Percentiles rank a stretch among this genome's conserved stretches.
Evolutionary conservation across 2,329 filamentous ascomycete genomes (phyloP).

Genomic region (Emergomyces africanus): DNA sequence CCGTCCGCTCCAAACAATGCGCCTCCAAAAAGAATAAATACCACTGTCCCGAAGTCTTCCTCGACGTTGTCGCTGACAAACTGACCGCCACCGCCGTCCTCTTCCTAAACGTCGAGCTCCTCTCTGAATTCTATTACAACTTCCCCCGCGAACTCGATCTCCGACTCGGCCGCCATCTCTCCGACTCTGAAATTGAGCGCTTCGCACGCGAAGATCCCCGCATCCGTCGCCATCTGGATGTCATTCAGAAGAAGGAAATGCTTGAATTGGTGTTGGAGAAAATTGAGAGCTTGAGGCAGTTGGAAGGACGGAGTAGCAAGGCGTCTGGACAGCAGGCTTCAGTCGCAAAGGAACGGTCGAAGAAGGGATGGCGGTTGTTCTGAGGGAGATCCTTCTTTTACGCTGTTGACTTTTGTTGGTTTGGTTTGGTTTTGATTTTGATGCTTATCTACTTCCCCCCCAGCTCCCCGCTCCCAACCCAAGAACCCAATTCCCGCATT

Average conservation of each 20-base stretch:
- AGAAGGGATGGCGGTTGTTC: slow-evolving; percentile 33
- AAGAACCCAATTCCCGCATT: neutral
- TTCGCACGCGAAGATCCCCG: slow-evolving; percentile 92
- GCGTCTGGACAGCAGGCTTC: slow-evolving; percentile 30
- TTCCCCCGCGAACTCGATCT: slow-evolving; percentile 88
- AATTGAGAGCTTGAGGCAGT: slow-evolving; percentile 78
- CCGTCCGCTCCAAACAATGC: slow-evolving; percentile 86
- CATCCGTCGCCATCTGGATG: slow-evolving; percentile 75
- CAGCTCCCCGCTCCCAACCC: no score
- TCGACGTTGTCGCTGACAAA: slow-evolving; percentile 94
- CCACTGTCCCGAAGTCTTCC: slow-evolving; percentile 90
- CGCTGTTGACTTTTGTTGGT: neutral
- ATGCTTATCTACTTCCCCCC: neutral
- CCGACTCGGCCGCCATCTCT: slow-evolving; percentile 68
- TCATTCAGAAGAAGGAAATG: slow-evolving; percentile 83
- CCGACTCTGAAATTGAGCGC: slow-evolving; percentile 66
- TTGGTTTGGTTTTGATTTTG: no score
- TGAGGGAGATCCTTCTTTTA: slow-evolving; percentile 14
- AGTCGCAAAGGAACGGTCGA: slow-evolving; percentile 24
- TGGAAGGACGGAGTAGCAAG: slow-evolving; percentile 65
- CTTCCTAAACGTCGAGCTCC: slow-evolving; percentile 91
- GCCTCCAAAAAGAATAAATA: slow-evolving; percentile 78
- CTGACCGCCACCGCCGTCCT: slow-evolving; percentile 88
- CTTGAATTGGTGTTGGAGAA: slow-evolving; percentile 88
- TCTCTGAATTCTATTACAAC: slow-evolving; percentile 96